These are phyloP conservation scores for Russula griseocarnosa DNA, from an alignment of 768 basidiomycete genomes.

Conservation along the genomic window DNA sequence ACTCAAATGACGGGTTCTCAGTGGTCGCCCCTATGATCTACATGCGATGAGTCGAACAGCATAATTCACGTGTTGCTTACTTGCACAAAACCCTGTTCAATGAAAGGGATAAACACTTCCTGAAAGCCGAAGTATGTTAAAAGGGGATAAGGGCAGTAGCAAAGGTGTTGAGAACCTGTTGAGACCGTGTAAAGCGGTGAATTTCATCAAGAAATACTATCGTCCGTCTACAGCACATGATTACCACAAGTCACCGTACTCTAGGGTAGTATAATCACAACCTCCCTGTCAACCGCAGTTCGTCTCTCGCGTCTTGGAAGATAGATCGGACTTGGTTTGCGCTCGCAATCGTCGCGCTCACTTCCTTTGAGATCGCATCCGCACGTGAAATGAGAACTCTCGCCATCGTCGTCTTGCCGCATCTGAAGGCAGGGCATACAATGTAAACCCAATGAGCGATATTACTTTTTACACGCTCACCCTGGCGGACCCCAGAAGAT, in stretches of 20 bases:
- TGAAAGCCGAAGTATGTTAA: conserved; percentile 33
- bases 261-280: conserved; percentile 30
- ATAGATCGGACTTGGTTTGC: conserved; percentile 68
- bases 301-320: conserved; percentile 70
- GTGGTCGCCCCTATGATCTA: conserved; percentile 81
- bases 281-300: conserved; percentile 63
- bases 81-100: conserved; percentile 75
- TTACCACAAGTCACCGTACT: background rate
- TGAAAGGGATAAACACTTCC: conserved; percentile 77
- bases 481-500: conserved; percentile 78
- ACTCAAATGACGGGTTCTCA: conserved; percentile 84
- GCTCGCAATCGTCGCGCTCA: conserved; percentile 68
- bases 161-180: conserved; percentile 45
- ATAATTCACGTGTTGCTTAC: conserved; percentile 33
- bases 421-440: conserved; percentile 36
- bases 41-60: background rate
- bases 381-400: conserved; percentile 60
- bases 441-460: background rate
- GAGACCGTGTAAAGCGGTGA: conserved; percentile 70
- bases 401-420: conserved; percentile 74
- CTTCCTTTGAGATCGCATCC: conserved; percentile 64
- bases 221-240: conserved; percentile 49
- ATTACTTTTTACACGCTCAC: conserved; percentile 33
- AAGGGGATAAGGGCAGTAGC: conserved; percentile 10
- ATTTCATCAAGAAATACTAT: conserved; percentile 82